Evolutionary conservation across 2,329 filamentous ascomycete genomes (phyloP).

Genomic region (Orbilia oligospora): DNA sequence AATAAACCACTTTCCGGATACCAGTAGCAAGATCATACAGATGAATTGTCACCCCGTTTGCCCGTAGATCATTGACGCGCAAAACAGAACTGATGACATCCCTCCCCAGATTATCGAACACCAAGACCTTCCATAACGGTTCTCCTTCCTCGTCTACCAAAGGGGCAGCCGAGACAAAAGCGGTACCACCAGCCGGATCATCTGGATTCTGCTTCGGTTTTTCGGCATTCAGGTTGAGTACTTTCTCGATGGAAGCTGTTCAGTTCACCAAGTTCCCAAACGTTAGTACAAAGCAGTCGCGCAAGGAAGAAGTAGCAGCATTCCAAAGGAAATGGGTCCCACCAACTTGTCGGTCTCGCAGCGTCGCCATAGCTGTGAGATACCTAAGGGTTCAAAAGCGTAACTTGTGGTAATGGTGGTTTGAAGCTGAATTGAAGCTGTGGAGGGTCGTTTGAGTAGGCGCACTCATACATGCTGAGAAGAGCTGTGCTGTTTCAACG

Average conservation of each 20-base stretch:
- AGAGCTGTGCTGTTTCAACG: conserved; percentile 38
- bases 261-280: neutral
- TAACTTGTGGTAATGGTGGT: conserved; percentile 2
- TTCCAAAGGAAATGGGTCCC: conserved; percentile 50
- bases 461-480: conserved; percentile 17
- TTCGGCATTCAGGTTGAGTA: conserved; percentile 92
- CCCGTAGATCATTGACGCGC: conserved; percentile 89
- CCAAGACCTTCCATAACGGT: conserved; percentile 96
- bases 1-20: neutral
- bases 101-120: conserved; percentile 91
- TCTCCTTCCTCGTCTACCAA: conserved; percentile 89
- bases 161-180: conserved; percentile 76
- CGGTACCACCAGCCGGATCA: conserved; percentile 66
- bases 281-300: conserved; percentile 26
- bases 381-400: neutral
- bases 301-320: conserved; percentile 10
- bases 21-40: conserved; percentile 74
- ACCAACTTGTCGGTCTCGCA: conserved; percentile 61
- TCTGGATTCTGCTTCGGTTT: conserved; percentile 75
- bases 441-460: conserved; percentile 1
- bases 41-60: conserved; percentile 97
- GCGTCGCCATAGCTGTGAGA: conserved; percentile 50
- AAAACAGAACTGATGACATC: conserved; percentile 98
- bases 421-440: conserved; percentile 13
- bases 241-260: conserved; percentile 89